Base-by-base conservation (phyloP, 2,329 filamentous ascomycete species). In the Penicillium italicum region DNA sequence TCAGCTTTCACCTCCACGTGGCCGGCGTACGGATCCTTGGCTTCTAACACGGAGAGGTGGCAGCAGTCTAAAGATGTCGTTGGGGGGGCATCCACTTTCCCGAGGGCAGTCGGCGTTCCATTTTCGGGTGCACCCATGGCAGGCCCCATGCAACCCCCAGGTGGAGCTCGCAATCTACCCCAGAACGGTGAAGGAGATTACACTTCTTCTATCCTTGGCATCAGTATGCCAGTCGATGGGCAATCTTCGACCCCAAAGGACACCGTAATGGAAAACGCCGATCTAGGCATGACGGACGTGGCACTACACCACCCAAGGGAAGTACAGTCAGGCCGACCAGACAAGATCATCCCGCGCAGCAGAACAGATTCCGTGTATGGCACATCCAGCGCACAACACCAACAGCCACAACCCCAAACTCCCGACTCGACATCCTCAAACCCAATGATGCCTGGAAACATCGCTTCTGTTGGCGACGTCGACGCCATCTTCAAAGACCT, bases 401-500 rank as follows among this genome's bases (percentile, higher is more conserved):
- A 49, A 7, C 66, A 67, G 18, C 62, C 62, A 4, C 69, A 72
- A 46, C 69, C 68, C 5, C 62, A 59, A 18, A 72, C 70, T 0
- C 66, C 71, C 3, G 70, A 73, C n/a, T 73, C 72, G 1, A 63
- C 68, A n/a, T 60, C 58, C 7, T 67, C 68, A 12, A 69, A 67
- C 42, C 28, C 59, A 5, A 59, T 64, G 57, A 61, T 63, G 41
- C 41, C 58, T 9, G 55, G 55, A 7, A 58, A 55, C 18, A 26
- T 55, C 24, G 33, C 57, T 37, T 28, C 59, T 18, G 62, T 53
- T 33, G 57, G 62, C 24, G 73, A 76, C 33, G 64, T 77, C 16
- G 76, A 78, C 52, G 73, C 74, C 8, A 74, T 78, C 30, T 78
- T 78, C 60, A 73, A 76, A 55, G 75, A 78, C 41, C 68, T 77